Evolutionary conservation across 2,329 filamentous ascomycete species (phyloP).

Genomic region (Seiridium unicorne): DNA sequence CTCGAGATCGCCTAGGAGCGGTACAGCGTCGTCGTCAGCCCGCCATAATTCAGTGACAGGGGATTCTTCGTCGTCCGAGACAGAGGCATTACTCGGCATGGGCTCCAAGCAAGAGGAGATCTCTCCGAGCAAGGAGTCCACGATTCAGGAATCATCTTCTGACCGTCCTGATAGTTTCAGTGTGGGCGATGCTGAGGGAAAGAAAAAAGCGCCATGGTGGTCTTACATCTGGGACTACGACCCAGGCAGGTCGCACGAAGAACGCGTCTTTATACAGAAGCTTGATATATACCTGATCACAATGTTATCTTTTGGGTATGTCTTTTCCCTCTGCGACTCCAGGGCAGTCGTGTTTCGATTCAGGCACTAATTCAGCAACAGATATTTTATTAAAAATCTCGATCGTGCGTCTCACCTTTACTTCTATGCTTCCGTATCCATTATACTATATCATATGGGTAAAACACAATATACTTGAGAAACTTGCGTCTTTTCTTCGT

Average conservation of each 20-base stretch:
- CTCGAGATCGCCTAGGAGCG: too few relatives aligned
- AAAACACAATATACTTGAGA: too few relatives aligned
- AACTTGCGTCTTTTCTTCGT: too few relatives aligned
- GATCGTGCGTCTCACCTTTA: too few relatives aligned
- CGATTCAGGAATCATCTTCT: background rate
- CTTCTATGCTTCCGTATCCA: too few relatives aligned
- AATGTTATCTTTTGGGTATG: slow-evolving; percentile 19
- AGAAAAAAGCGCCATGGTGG: slow-evolving; percentile 17
- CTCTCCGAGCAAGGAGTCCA: background rate
- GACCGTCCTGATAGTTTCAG: background rate
- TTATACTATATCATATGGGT: too few relatives aligned
- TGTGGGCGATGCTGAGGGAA: background rate
- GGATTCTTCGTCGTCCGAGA: slow-evolving; percentile 2
- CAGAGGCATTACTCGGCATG: slow-evolving; percentile 3
- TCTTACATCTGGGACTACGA: slow-evolving; percentile 23
- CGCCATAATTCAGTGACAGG: too few relatives aligned
- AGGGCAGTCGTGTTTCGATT: too few relatives aligned
- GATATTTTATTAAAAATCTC: slow-evolving; percentile 21
- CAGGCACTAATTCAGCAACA: too few relatives aligned
- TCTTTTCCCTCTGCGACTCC: too few relatives aligned
- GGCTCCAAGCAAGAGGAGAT: background rate
- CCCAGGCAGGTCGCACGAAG: slow-evolving; percentile 17
- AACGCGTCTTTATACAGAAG: slow-evolving; percentile 21
- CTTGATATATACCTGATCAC: slow-evolving; percentile 20
- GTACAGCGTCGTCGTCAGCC: too few relatives aligned